These are phyloP conservation scores for Saposhnikovia divaricata DNA, from an alignment of 129 eudicot genomes.

Conservation along the genomic window DNA sequence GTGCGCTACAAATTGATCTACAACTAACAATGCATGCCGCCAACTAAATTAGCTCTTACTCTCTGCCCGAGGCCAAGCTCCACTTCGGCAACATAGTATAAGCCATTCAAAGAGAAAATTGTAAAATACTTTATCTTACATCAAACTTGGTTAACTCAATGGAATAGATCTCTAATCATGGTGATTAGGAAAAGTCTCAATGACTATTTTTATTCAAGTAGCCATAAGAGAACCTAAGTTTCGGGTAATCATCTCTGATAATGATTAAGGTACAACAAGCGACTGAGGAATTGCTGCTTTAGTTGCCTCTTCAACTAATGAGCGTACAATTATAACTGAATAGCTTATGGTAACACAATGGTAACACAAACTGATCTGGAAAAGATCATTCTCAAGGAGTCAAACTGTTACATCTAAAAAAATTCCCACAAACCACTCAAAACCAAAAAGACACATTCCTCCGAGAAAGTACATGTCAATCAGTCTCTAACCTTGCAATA, in stretches of 20 bases:
- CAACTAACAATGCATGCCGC: neutral
- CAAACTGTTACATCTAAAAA: neutral
- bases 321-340: neutral
- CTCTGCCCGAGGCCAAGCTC: neutral
- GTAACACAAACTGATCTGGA: neutral
- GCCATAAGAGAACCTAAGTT: neutral
- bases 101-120: neutral
- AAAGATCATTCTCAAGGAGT: neutral
- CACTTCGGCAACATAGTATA: neutral
- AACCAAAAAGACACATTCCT: neutral
- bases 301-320: neutral
- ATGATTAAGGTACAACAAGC: neutral
- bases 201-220: neutral
- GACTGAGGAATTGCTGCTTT: neutral
- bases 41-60: neutral
- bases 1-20: neutral
- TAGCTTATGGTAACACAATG: neutral
- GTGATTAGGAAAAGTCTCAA: neutral
- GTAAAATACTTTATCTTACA: neutral
- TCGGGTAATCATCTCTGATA: neutral
- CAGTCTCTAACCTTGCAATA: constrained; percentile 71
- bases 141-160: neutral
- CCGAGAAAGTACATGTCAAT: constrained; percentile 18
- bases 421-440: neutral
- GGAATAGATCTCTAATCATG: neutral